These are phyloP conservation scores for Boletus subcaerulescens DNA, from an alignment of 768 basidiomycete species.

Conservation along the genomic window DNA sequence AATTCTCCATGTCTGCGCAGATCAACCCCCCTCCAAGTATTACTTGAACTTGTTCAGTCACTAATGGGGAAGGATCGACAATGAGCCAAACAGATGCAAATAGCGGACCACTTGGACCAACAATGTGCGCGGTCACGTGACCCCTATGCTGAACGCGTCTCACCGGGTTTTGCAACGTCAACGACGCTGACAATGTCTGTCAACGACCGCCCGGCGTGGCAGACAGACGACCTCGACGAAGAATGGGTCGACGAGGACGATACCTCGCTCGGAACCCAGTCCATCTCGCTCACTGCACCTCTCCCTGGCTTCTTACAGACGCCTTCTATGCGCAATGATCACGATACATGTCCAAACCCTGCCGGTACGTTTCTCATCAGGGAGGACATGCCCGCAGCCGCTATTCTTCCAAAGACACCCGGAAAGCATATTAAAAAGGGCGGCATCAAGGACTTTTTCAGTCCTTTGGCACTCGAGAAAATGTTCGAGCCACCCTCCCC, in stretches of 20 bases:
- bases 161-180: constrained; percentile 1
- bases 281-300: constrained; percentile 58
- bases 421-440: constrained; percentile 52
- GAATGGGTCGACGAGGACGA: constrained; percentile 78
- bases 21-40: not conserved
- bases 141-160: constrained; percentile 1
- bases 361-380: constrained; percentile 76
- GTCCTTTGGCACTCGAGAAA: constrained; percentile 77
- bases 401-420: constrained; percentile 65
- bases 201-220: constrained; percentile 62
- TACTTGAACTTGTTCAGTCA: no score
- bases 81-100: constrained; percentile 19
- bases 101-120: constrained; percentile 13
- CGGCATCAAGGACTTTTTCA: constrained; percentile 81
- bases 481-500: constrained; percentile 96
- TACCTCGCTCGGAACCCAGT: constrained; percentile 43
- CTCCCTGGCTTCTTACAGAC: constrained; percentile 50
- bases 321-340: constrained; percentile 34
- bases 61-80: constrained; percentile 16
- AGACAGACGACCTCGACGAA: constrained; percentile 86
- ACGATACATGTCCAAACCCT: constrained; percentile 28
- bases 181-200: constrained; percentile 6
- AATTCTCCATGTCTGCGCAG: no score
- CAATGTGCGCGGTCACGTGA: constrained; percentile 31
- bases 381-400: constrained; percentile 56